These are phyloP conservation scores for Lichtheimia hyalospora DNA, from an alignment of 371 early-diverging fungal species.

Conservation along the genomic window DNA sequence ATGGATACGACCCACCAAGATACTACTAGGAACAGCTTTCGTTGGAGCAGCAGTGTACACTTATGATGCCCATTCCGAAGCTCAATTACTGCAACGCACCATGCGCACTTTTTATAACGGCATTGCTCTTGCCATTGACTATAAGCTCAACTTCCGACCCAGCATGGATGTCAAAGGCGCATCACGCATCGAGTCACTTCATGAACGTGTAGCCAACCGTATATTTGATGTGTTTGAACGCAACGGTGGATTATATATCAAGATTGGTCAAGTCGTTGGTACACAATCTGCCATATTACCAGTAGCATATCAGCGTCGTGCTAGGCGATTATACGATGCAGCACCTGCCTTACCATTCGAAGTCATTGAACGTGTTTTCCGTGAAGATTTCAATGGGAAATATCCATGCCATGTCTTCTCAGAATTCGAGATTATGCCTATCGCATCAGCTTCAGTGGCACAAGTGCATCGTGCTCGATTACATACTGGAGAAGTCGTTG, in stretches of 20 bases:
- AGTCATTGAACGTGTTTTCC: constrained; percentile 69
- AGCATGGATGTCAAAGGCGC: constrained; percentile 37
- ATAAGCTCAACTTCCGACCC: constrained; percentile 75
- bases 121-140: constrained; percentile 62
- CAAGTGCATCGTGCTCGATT: constrained; percentile 91
- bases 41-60: constrained; percentile 42
- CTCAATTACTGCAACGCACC: constrained; percentile 55
- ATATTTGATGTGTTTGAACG: constrained; percentile 78
- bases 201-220: constrained; percentile 69
- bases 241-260: constrained; percentile 90
- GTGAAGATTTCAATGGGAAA: constrained; percentile 60
- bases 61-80: constrained; percentile 56
- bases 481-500: constrained; percentile 71
- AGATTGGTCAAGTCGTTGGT: constrained; percentile 88
- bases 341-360: constrained; percentile 78
- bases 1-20: constrained; percentile 1
- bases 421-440: constrained; percentile 69
- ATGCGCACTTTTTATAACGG: constrained; percentile 62
- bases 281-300: constrained; percentile 80
- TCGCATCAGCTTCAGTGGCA: constrained; percentile 93
- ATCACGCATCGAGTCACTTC: constrained; percentile 52
- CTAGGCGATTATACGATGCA: constrained; percentile 78
- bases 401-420: constrained; percentile 66
- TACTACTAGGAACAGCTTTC: constrained; percentile 13
- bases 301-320: constrained; percentile 67